Evolutionary conservation across 495 filamentous ascomycete genomes (phyloP).

Genomic region (Pseudevernia furfuracea): DNA sequence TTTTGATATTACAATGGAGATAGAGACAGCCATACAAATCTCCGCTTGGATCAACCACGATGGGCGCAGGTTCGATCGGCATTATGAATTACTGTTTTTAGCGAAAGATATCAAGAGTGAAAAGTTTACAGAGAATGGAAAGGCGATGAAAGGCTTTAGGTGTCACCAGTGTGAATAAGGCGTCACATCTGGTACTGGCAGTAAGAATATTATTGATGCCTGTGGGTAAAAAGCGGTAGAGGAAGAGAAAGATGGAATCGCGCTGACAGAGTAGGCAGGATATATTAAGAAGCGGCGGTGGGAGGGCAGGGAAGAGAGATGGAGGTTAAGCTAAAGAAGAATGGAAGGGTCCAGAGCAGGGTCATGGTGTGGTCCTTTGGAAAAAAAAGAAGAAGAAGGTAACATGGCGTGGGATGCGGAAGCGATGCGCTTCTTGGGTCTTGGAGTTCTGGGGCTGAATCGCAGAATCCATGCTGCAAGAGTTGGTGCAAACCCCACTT

Average conservation of each 20-base stretch:
- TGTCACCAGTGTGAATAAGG: not conserved
- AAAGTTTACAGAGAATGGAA: not conserved
- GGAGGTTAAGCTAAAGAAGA: not conserved
- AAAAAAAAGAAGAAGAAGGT: not conserved
- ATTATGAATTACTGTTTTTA: constrained; percentile 15
- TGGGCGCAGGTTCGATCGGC: constrained; percentile 26
- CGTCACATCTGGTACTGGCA: not conserved
- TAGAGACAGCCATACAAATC: constrained; percentile 22
- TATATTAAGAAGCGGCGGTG: constrained; percentile 4
- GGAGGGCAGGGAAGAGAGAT: not conserved
- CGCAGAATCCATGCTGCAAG: no score
- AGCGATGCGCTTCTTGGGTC: not conserved
- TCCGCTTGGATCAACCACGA: constrained; percentile 24
- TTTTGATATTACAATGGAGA: not conserved
- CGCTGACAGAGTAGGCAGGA: not conserved
- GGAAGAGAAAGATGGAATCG: not conserved
- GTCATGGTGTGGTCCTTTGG: not conserved
- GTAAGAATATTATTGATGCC: not conserved
- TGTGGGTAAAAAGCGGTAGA: no score
- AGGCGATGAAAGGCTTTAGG: not conserved
- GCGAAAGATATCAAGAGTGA: not conserved
- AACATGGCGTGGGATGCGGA: constrained; percentile 1
- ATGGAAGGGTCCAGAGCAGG: constrained; percentile 1
- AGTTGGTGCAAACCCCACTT: not conserved
- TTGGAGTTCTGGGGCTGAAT: no score